Evolutionary conservation across 139 green algal species (phyloP).

Genomic region (Desmodesmus armatus): DNA sequence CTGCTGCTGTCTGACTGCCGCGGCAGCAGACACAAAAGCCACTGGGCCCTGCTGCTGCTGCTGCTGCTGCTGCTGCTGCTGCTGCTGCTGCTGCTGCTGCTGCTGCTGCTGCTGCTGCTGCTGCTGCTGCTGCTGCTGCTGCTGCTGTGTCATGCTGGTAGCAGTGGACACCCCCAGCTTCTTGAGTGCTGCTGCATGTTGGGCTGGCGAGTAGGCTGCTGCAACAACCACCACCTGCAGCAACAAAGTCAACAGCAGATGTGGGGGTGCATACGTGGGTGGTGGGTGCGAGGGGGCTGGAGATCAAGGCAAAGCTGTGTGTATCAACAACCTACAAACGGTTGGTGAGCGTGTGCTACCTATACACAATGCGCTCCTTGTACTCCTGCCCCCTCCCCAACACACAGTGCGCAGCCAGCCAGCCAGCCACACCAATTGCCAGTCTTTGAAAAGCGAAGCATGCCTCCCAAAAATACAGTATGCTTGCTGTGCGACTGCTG

Average conservation of each 20-base stretch:
- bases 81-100: neutral
- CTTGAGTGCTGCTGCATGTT: conserved; percentile 13
- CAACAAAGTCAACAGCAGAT: neutral
- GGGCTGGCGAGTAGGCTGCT: conserved; percentile 27
- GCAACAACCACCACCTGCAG: conserved; percentile 35
- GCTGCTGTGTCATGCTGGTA: neutral
- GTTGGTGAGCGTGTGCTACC: no score
- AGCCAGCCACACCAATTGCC: no score
- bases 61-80: neutral
- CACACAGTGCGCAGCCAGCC: no score
- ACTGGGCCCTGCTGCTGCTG: conserved; percentile 1
- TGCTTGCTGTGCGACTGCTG: no score
- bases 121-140: conserved; percentile 24
- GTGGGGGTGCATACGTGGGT: neutral
- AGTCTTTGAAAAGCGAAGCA: no score
- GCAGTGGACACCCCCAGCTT: conserved; percentile 27
- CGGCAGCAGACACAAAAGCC: neutral
- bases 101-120: conserved; percentile 16
- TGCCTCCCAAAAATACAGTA: no score
- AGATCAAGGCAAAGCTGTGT: no score
- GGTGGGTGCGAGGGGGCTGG: neutral
- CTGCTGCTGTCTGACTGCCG: conserved; percentile 2
- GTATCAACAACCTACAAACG: no score
- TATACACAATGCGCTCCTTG: no score
- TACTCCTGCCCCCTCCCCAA: no score